Conservation (phyloP, 108 stramenopile genomes). For the Pseudonitzschia delicatissima region DNA sequence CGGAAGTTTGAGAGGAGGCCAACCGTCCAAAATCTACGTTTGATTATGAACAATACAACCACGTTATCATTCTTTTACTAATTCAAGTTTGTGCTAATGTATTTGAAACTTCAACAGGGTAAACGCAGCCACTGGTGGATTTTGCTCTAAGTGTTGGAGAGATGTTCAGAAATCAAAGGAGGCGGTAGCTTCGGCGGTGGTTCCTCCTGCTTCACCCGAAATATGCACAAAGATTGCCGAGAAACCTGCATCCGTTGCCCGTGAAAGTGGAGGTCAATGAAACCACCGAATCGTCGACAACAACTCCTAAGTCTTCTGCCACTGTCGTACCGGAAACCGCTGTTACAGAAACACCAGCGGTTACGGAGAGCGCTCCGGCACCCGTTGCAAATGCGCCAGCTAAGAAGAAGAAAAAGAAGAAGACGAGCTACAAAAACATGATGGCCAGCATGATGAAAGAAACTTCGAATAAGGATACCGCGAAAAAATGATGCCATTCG, state of each 20-base stretch:
- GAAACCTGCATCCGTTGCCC: constrained; percentile 13
- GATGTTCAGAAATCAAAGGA: constrained; percentile 60
- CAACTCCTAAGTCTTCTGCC: background rate
- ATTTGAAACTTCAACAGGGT: constrained; percentile 47
- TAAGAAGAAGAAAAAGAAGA: constrained; percentile 90
- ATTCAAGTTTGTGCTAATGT: background rate
- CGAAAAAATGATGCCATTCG: constrained; percentile 66
- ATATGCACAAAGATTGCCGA: constrained; percentile 10
- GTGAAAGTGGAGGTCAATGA: background rate
- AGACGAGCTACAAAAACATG: constrained; percentile 84
- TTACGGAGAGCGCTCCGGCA: constrained; percentile 14
- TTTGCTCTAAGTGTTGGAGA: constrained; percentile 86
- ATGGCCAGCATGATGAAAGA: constrained; percentile 66
- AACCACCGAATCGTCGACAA: background rate
- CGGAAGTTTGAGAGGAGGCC: no score
- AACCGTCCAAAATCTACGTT: no score
- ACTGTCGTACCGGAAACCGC: background rate
- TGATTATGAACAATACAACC: no score
- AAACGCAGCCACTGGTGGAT: constrained; percentile 79
- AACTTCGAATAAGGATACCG: constrained; percentile 51
- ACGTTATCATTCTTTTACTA: background rate
- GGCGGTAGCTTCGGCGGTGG: background rate
- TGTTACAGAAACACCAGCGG: constrained; percentile 14
- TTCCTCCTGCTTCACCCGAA: constrained; percentile 1
- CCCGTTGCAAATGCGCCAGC: constrained; percentile 26